Percentiles rank a stretch among this genome's conserved stretches.
phyloP scores from a whole-genome alignment of 352 stramenopile species.

The Phytophthora crassamura region DNA sequence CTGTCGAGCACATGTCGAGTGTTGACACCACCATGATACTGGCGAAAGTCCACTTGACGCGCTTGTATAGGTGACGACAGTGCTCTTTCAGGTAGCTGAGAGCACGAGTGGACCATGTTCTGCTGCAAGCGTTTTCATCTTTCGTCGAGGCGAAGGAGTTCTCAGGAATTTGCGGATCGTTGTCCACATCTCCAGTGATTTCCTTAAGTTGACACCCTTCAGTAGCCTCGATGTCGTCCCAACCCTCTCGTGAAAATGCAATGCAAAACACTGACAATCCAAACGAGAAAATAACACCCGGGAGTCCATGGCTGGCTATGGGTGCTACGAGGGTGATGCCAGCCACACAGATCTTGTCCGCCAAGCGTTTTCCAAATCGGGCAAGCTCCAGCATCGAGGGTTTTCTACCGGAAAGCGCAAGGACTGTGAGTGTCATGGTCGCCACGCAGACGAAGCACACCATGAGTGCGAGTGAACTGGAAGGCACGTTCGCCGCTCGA shows the following conservation, averaged over 20 bases:
- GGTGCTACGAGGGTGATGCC: slow-evolving; percentile 54
- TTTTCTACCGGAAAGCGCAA: slow-evolving; percentile 55
- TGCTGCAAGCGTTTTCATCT: neutral
- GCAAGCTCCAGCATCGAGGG: slow-evolving; percentile 47
- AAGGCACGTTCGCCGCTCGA: slow-evolving; percentile 49
- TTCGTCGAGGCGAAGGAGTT: neutral
- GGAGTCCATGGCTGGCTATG: slow-evolving; percentile 48
- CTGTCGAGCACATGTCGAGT: slow-evolving; percentile 73
- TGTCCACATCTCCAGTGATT: slow-evolving; percentile 12
- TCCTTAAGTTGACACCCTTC: slow-evolving; percentile 33
- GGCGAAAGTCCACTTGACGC: slow-evolving; percentile 82
- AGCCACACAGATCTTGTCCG: slow-evolving; percentile 50
- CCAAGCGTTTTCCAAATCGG: slow-evolving; percentile 34
- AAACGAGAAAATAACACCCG: slow-evolving; percentile 61
- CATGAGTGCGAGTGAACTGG: slow-evolving; percentile 46
- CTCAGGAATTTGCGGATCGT: neutral
- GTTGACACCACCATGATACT: slow-evolving; percentile 71
- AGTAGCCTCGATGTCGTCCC: slow-evolving; percentile 68
- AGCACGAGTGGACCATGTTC: slow-evolving; percentile 29
- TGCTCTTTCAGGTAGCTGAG: slow-evolving; percentile 34
- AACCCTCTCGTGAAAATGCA: slow-evolving; percentile 72
- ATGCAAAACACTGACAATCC: slow-evolving; percentile 74
- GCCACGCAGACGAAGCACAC: slow-evolving; percentile 53
- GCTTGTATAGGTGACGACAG: slow-evolving; percentile 72
- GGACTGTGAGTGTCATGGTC: slow-evolving; percentile 51